Evolutionary conservation across 2,329 filamentous ascomycete species (phyloP).

Genomic region (Dactylellina parvicollis): DNA sequence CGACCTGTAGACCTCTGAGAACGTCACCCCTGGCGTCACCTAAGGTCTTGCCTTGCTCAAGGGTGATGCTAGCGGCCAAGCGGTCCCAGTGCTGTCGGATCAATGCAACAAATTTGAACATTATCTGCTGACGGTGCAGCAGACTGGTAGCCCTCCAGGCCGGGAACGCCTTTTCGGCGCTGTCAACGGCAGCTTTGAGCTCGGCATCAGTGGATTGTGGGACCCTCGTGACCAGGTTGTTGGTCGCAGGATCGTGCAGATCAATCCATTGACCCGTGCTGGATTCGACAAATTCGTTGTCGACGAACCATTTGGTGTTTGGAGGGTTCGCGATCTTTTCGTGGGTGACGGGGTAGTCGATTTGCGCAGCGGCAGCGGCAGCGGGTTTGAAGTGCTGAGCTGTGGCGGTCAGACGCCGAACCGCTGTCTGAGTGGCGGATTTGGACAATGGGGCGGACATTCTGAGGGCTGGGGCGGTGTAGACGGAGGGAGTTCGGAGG

Average conservation of each 20-base stretch:
- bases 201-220: slow-evolving; percentile 83
- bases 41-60: slow-evolving; percentile 90
- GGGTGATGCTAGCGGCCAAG: slow-evolving; percentile 82
- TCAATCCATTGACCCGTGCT: slow-evolving; percentile 78
- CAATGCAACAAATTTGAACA: slow-evolving; percentile 84
- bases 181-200: slow-evolving; percentile 77
- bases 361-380: slow-evolving; percentile 63
- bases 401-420: slow-evolving; percentile 69
- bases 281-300: slow-evolving; percentile 80
- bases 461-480: slow-evolving; percentile 40
- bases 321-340: slow-evolving; percentile 73
- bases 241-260: slow-evolving; percentile 82
- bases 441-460: slow-evolving; percentile 40
- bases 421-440: slow-evolving; percentile 60
- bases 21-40: slow-evolving; percentile 84
- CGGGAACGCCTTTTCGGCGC: slow-evolving; percentile 78
- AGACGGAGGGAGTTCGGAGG: slow-evolving; percentile 48
- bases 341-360: slow-evolving; percentile 75
- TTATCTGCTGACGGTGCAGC: slow-evolving; percentile 80
- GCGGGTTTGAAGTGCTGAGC: slow-evolving; percentile 68
- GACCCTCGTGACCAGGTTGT: slow-evolving; percentile 83
- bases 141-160: slow-evolving; percentile 77
- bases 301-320: slow-evolving; percentile 81
- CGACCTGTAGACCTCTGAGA: slow-evolving; percentile 82
- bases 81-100: slow-evolving; percentile 87